A percentile compares a stretch with the other conserved stretches of the same genome.
Evolutionary conservation across 192 early-diverging fungal species (phyloP).

Genomic region (Coemansia reversa): DNA sequence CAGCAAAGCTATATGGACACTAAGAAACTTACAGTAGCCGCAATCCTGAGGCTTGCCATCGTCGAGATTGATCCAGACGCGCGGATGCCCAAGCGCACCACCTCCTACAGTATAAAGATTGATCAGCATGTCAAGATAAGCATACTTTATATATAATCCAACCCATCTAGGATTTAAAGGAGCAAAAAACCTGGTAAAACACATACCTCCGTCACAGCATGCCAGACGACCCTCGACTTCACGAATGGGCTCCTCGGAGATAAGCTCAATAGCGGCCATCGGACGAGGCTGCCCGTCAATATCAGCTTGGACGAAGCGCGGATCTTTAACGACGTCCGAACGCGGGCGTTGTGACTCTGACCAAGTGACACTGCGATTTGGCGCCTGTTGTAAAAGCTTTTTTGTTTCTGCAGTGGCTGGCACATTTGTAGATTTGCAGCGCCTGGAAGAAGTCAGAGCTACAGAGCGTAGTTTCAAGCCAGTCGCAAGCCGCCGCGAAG

Average conservation of each 20-base stretch:
- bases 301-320: slow-evolving; percentile 85
- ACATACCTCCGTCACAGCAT: slow-evolving; percentile 74
- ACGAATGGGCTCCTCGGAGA: slow-evolving; percentile 83
- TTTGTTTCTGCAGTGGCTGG: slow-evolving; percentile 11
- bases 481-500: slow-evolving; percentile 27
- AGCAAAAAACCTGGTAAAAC: background rate
- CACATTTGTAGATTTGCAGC: slow-evolving; percentile 48
- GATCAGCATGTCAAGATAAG: background rate
- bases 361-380: slow-evolving; percentile 76
- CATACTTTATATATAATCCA: background rate
- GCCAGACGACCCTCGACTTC: slow-evolving; percentile 71
- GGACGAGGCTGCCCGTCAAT: slow-evolving; percentile 84
- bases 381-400: slow-evolving; percentile 63
- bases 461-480: slow-evolving; percentile 3
- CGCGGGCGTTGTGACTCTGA: slow-evolving; percentile 72
- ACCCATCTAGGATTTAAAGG: background rate
- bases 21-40: slow-evolving; percentile 67
- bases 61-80: slow-evolving; percentile 89
- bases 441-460: slow-evolving; percentile 6
- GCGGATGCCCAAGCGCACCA: slow-evolving; percentile 90
- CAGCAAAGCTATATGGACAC: background rate
- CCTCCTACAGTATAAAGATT: slow-evolving; percentile 53
- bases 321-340: slow-evolving; percentile 66
- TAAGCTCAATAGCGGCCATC: slow-evolving; percentile 87
- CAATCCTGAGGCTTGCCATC: slow-evolving; percentile 65